phyloP scores from a whole-genome alignment of 345 rosid genomes.

The Syzygium oleosum region DNA sequence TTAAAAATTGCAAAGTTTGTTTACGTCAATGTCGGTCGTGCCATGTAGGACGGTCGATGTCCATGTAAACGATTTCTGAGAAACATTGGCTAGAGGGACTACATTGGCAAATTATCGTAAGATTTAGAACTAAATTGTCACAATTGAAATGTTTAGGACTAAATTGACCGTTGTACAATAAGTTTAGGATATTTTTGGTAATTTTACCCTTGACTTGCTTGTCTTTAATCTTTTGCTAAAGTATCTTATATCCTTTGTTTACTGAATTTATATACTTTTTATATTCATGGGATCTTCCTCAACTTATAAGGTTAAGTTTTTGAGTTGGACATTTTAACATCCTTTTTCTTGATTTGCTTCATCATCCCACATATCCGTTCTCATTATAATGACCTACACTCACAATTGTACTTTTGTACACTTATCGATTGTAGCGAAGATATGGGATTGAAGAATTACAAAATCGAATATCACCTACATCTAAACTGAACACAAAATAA shows the following conservation, averaged over 20 bases:
- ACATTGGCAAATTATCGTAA: too few relatives aligned
- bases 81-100: too few relatives aligned
- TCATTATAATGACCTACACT: not conserved
- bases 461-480: not conserved
- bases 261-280: not conserved
- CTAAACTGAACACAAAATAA: not conserved
- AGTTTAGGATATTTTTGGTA: not conserved
- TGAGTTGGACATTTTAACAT: not conserved
- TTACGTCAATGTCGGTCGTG: fast-evolving
- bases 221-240: not conserved
- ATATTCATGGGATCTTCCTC: not conserved
- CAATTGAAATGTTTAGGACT: not conserved
- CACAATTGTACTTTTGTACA: not conserved
- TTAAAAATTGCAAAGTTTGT: not conserved
- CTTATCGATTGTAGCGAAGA: not conserved
- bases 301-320: not conserved
- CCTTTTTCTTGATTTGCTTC: not conserved
- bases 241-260: not conserved
- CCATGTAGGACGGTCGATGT: fast-evolving
- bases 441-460: not conserved
- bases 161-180: fast-evolving
- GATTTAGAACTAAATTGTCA: not conserved
- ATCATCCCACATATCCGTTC: not conserved
- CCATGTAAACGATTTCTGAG: not conserved
- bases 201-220: not conserved